Conservation (phyloP, 768 basidiomycete species). For the Mycena sanguinolenta region DNA sequence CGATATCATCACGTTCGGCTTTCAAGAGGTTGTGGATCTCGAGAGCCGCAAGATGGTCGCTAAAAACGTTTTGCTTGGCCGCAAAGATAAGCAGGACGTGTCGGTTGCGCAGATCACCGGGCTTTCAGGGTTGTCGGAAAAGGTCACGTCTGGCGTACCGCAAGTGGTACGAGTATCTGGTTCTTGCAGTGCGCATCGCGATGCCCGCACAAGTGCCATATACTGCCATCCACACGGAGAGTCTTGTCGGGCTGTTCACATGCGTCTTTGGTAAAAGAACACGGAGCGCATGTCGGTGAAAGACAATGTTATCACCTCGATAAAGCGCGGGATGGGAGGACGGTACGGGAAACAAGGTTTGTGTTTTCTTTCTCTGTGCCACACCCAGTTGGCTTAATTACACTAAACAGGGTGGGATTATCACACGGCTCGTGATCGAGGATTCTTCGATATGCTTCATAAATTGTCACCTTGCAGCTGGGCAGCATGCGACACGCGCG, state of each 20-base stretch:
- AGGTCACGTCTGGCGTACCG: slow-evolving; percentile 90
- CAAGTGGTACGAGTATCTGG: slow-evolving; percentile 88
- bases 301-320: slow-evolving; percentile 80
- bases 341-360: slow-evolving; percentile 95
- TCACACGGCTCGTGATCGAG: slow-evolving; percentile 90
- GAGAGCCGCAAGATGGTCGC: slow-evolving; percentile 93
- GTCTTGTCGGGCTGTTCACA: slow-evolving; percentile 89
- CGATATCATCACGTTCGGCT: slow-evolving; percentile 93
- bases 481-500: slow-evolving; percentile 84
- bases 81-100: slow-evolving; percentile 74
- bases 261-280: slow-evolving; percentile 82
- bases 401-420: slow-evolving; percentile 81
- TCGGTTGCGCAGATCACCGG: slow-evolving; percentile 48
- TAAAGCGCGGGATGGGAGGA: slow-evolving; percentile 94
- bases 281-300: slow-evolving; percentile 70
- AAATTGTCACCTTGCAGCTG: slow-evolving; percentile 98
- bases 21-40: slow-evolving; percentile 98
- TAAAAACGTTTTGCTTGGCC: slow-evolving; percentile 87
- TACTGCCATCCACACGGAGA: slow-evolving; percentile 85
- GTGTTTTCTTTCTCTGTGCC: slow-evolving; percentile 34
- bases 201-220: slow-evolving; percentile 86
- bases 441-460: slow-evolving; percentile 95
- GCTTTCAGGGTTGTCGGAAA: slow-evolving; percentile 76
- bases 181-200: slow-evolving; percentile 76
- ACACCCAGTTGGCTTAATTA: slow-evolving; percentile 10